Evolutionary conservation across 768 basidiomycete genomes (phyloP).

Genomic region (Lentinula sp.): DNA sequence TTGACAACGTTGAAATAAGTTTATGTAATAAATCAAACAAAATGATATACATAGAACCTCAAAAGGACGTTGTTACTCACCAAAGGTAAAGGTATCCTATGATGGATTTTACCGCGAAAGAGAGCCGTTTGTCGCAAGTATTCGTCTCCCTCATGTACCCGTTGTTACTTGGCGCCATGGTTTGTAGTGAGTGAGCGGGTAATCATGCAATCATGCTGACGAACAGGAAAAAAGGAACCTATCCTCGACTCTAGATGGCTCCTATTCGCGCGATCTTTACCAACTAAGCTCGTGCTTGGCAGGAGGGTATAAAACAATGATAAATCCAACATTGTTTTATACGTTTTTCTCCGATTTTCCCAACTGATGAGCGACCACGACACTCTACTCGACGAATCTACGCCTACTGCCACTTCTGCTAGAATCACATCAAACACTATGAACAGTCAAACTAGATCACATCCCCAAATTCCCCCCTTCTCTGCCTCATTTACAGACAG

Average conservation of each 20-base stretch:
- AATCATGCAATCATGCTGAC: background rate
- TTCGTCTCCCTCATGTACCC: too few relatives aligned
- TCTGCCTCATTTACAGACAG: slow-evolving; percentile 6
- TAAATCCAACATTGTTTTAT: background rate
- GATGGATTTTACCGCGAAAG: too few relatives aligned
- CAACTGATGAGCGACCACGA: background rate
- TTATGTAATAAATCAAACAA: too few relatives aligned
- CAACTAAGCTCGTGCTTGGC: background rate
- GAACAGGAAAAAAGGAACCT: background rate
- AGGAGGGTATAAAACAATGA: background rate
- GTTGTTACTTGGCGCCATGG: too few relatives aligned
- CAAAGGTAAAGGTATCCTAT: too few relatives aligned
- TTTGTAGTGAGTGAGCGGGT: too few relatives aligned
- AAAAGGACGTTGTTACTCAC: too few relatives aligned
- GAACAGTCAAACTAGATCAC: background rate
- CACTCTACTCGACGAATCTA: background rate
- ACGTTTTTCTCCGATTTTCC: background rate
- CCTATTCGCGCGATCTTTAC: background rate
- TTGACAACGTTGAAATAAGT: too few relatives aligned
- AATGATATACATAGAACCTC: too few relatives aligned
- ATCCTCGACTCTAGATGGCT: background rate
- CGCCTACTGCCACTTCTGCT: background rate
- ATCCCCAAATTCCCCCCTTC: background rate
- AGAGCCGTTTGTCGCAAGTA: too few relatives aligned
- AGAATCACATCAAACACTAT: background rate